Conservation (phyloP, 2,329 filamentous ascomycete genomes). For the Aureobasidium sp. region DNA sequence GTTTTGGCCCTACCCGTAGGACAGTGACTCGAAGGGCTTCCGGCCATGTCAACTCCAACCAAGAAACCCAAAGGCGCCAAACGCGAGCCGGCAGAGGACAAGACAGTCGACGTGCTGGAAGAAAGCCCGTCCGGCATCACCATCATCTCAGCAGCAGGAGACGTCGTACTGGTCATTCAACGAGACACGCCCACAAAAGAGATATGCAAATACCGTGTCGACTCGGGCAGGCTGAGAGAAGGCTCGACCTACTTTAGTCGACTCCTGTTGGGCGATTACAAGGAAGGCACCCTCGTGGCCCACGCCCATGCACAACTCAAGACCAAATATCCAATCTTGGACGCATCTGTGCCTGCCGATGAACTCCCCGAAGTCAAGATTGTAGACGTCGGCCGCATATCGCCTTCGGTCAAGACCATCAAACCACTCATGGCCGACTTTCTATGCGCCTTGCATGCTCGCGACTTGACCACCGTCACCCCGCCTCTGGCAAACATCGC, state of each 20-base stretch:
- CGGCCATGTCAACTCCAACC: conserved; percentile 3
- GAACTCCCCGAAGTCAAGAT: conserved; percentile 60
- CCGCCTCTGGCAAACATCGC: conserved; percentile 55
- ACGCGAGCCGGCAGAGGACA: background rate
- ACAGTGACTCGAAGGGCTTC: background rate
- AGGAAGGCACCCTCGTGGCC: conserved; percentile 53
- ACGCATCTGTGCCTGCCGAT: conserved; percentile 42
- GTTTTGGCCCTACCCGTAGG: conserved; percentile 47
- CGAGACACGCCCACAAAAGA: conserved; percentile 52
- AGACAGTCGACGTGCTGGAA: background rate
- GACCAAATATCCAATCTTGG: conserved; percentile 35
- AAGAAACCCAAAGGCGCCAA: conserved; percentile 7
- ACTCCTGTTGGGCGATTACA: conserved; percentile 58
- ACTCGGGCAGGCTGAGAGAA: conserved; percentile 48
- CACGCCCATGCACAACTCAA: conserved; percentile 46
- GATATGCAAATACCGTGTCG: conserved; percentile 56
- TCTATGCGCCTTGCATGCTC: conserved; percentile 57
- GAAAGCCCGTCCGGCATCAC: conserved; percentile 25
- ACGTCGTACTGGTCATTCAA: conserved; percentile 59
- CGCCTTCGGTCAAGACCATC: conserved; percentile 54
- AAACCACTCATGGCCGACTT: conserved; percentile 53
- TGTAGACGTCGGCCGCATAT: conserved; percentile 62
- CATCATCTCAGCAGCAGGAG: conserved; percentile 51
- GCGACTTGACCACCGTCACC: conserved; percentile 35
- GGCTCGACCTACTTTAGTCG: conserved; percentile 65